Conservation (phyloP, 108 stramenopile species). For the Aurantiochytrium sp. region DNA sequence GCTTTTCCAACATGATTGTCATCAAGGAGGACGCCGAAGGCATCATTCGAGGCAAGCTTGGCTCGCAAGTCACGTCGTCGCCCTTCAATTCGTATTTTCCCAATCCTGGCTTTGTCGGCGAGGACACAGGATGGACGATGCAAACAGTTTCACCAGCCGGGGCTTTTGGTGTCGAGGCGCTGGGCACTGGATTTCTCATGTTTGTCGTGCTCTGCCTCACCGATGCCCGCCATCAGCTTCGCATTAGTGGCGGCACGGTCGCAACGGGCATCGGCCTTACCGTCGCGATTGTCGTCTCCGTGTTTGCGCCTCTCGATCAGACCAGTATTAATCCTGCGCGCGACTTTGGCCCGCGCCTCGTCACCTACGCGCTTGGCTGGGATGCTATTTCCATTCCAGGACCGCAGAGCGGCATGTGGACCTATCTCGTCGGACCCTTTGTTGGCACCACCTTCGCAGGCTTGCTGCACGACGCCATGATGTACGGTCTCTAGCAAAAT, state of each 20-base stretch:
- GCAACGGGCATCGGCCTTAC: conserved; percentile 50
- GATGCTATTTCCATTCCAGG: not conserved
- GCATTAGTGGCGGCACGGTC: conserved; percentile 26
- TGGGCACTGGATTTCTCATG: conserved; percentile 46
- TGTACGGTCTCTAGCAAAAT: not conserved
- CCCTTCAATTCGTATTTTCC: not conserved
- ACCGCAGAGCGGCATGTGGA: conserved; percentile 38
- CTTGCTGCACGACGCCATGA: conserved; percentile 3
- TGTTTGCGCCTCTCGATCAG: conserved; percentile 53
- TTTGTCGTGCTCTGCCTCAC: conserved; percentile 56
- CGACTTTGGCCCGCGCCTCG: conserved; percentile 60
- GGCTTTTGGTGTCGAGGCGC: conserved; percentile 40
- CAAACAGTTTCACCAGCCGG: conserved; percentile 10
- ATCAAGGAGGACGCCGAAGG: conserved; percentile 33
- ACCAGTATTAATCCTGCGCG: conserved; percentile 59
- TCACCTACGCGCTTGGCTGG: conserved; percentile 55
- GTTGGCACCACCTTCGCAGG: conserved; percentile 50
- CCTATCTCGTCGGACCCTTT: conserved; percentile 50
- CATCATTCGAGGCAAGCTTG: not conserved
- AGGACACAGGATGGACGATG: not conserved
- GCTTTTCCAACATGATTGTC: conserved; percentile 36
- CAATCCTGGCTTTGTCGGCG: not conserved
- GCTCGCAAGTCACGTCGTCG: not conserved
- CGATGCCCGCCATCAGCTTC: conserved; percentile 37
- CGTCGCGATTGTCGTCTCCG: conserved; percentile 44